Percentiles rank a stretch among this genome's conserved stretches.
phyloP scores from a whole-genome alignment of 495 filamentous ascomycete species.

The Aspergillus sparsus region DNA sequence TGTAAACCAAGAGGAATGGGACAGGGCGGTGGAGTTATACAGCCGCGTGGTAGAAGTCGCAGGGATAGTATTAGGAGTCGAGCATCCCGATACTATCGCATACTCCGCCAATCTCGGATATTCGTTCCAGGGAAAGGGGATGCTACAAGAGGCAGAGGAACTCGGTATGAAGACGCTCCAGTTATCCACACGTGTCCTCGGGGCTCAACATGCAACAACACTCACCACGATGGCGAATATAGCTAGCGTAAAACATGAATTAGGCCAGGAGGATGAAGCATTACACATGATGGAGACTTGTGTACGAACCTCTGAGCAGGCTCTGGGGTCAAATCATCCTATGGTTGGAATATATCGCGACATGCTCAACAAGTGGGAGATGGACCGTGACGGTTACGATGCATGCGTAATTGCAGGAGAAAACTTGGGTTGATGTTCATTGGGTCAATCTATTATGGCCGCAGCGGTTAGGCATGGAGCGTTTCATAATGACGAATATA shows the following conservation, averaged over 20 bases:
- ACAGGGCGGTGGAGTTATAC: not conserved
- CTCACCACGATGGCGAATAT: not conserved
- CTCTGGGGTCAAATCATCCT: too few species aligned
- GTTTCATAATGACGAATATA: too few species aligned
- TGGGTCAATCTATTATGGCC: too few species aligned
- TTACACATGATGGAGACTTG: not conserved
- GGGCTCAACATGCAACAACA: not conserved
- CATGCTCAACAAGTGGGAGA: not conserved
- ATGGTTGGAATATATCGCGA: too few species aligned
- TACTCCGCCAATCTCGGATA: not conserved
- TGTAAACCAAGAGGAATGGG: not conserved
- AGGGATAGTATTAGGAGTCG: not conserved
- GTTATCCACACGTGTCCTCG: not conserved
- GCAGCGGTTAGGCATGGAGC: too few species aligned
- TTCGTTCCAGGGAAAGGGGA: not conserved
- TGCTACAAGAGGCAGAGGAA: not conserved
- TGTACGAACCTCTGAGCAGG: not conserved
- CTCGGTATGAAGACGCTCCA: not conserved
- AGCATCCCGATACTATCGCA: not conserved
- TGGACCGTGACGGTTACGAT: not conserved
- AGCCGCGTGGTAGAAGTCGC: not conserved
- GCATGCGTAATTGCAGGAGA: too few species aligned
- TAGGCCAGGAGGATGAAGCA: not conserved
- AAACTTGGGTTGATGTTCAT: too few species aligned
- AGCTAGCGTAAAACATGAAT: not conserved